Evolutionary conservation across 495 filamentous ascomycete genomes (phyloP), one percentile per base, ranked within the genome.

Genomic region (Polyplosphaeria fusca): DNA sequence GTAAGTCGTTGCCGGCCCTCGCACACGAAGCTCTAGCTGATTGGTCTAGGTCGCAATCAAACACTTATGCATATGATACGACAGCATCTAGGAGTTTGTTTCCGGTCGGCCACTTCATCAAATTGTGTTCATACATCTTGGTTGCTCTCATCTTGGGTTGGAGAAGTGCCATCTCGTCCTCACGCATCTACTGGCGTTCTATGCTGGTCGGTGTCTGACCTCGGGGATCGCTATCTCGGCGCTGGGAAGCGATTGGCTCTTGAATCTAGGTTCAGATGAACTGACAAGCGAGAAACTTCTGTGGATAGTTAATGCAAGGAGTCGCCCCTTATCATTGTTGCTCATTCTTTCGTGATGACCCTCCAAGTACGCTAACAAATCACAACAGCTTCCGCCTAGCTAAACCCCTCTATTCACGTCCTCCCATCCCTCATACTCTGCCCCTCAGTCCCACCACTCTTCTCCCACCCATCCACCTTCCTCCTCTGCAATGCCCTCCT

Each of bases 351-450:
- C n/a, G n/a, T n/a, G n/a, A n/a, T n/a, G n/a, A n/a, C n/a, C n/a
- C n/a, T n/a, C n/a, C n/a, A n/a, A n/a, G n/a, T n/a, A n/a, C n/a
- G n/a, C n/a, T n/a, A n/a, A n/a, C n/a, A n/a, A n/a, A n/a, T n/a
- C n/a, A n/a, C n/a, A n/a, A n/a, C n/a, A n/a, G n/a, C n/a, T n/a
- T n/a, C n/a, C n/a, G n/a, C n/a, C n/a, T n/a, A n/a, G n/a, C n/a
- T n/a, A n/a, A n/a, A n/a, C n/a, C n/a, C n/a, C n/a, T n/a, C n/a
- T n/a, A n/a, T n/a, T n/a, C n/a, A n/a, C n/a, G n/a, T n/a, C n/a
- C n/a, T n/a, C n/a, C n/a, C n/a, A n/a, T n/a, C n/a, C n/a, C 73
- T 68, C 26, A 68, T 60, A 66, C 73, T 77, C 26, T 71, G 51
- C 55, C 67, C 57, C 66, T 77, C 73, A 13, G 71, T 76, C 26